Base-by-base conservation (phyloP, 2,329 filamentous ascomycete genomes). In the Capronia coronata region DNA sequence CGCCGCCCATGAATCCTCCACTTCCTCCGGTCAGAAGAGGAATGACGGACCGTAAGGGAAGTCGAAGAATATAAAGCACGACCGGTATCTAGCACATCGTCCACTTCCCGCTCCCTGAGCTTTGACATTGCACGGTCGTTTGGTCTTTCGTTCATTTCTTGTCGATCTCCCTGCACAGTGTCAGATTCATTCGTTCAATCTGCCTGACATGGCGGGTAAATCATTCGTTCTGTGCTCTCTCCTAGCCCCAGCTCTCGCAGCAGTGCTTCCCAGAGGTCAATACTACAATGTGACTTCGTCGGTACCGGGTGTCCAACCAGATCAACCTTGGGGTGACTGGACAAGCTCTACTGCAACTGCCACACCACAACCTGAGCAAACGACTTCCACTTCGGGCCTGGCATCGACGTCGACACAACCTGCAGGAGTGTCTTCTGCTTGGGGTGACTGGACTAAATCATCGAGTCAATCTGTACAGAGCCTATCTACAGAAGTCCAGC, bases 191-290 rank as follows among this genome's bases (percentile, higher is more conserved):
- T 54, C 51, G 51, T 50, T 54, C 23, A 25, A 43, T 47, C 46
- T 41, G 32, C 21, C 43, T 27, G 44, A 14, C 21, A 55, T 53
- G 46, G 37, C 47, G 27, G 41, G 29, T 29, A 57, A 55, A 40
- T 48, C 52, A 25, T 19, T 57, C 49, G 46, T 53, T 55, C 45
- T 51, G 16, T 50, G 55, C 48, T 49, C 55, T 11, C 43, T 54
- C 13, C 27, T 55, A 21, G 38, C 38, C 16, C 52, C 52, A 7
- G 52, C 52, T 42, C 42, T 55, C 14, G 44, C 45, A 34, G 52
- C 48, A 29, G 52, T 55, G 18, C 27, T 55, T 34, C 52, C 48
- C 40, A 22, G 50, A 34, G 41, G 50, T 29, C 45, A 49, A 45
- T 45, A 40, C 8, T 39, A 34, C 18, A n/a, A 21, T n/a, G 11